Percentiles rank a stretch among this genome's conserved stretches.
Evolutionary conservation across 2,329 filamentous ascomycete species (phyloP).

Genomic region (Ceratocystis smalleyi): DNA sequence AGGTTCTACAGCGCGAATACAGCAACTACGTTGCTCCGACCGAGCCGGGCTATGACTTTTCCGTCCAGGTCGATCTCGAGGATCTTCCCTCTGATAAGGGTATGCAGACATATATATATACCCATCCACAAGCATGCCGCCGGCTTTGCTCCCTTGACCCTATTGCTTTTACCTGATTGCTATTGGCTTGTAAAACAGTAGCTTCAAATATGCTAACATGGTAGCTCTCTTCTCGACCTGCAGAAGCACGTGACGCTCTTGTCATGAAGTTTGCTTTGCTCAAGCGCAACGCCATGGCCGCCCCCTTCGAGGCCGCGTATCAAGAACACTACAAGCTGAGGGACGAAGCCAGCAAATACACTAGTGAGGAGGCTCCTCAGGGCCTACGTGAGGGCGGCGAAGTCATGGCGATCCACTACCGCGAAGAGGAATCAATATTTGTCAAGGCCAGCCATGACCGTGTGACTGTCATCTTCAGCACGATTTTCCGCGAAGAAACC

Average conservation of each 20-base stretch:
- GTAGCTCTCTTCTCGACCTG: not conserved
- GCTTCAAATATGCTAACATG: not conserved
- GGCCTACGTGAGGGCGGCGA: slow-evolving; percentile 78
- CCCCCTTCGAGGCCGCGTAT: slow-evolving; percentile 94
- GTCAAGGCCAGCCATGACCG: slow-evolving; percentile 95
- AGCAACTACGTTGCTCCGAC: slow-evolving; percentile 75
- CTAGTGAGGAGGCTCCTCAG: slow-evolving; percentile 83
- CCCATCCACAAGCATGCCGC: not conserved
- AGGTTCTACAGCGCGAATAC: slow-evolving; percentile 88
- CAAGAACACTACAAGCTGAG: slow-evolving; percentile 75
- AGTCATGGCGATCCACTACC: slow-evolving; percentile 93
- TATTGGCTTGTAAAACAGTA: not conserved
- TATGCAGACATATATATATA: slow-evolving; percentile 23
- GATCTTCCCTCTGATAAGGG: slow-evolving; percentile 66
- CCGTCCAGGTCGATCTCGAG: slow-evolving; percentile 76
- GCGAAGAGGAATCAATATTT: slow-evolving; percentile 97
- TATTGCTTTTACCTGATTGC: not conserved
- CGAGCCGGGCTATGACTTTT: slow-evolving; percentile 92
- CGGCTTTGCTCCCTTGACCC: not conserved
- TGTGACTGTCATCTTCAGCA: slow-evolving; percentile 98
- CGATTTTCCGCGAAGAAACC: slow-evolving; percentile 93
- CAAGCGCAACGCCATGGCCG: slow-evolving; percentile 97
- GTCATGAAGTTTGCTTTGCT: slow-evolving; percentile 76
- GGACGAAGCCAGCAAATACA: slow-evolving; percentile 83
- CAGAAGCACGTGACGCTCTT: slow-evolving; percentile 73